Base-by-base conservation (phyloP, 2,329 filamentous ascomycete genomes). In the Pseudocercospora eumusae region DNA sequence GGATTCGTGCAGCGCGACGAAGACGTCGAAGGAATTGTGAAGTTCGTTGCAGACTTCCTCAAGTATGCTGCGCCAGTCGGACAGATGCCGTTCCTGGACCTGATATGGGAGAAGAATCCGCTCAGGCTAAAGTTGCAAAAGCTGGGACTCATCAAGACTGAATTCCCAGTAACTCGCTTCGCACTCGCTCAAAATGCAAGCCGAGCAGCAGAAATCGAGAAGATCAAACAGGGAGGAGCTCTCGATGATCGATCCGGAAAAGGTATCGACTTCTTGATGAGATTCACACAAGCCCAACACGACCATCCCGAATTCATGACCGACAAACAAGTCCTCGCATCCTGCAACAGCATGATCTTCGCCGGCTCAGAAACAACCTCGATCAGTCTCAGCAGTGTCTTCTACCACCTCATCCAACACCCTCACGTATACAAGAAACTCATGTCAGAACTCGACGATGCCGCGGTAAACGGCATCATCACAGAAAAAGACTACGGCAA, bases 291-390 rank as follows among this genome's bases (percentile, higher is more conserved):
- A 68, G 88, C 88, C 0, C 84, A 85, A 52, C 82, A 87, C 69
- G 82, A 86, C 18, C 84, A 88, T 47, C 88, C 88, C 0, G 84
- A 87, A 1, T 88, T 91, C 75, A 90, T 92, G 86, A 86, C 81
- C 23, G 86, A 91, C 69, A 81, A 80, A 3, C 80, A 89, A 8
- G 88, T 91, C 10, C 84, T 89, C 66, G 87, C 87, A 6, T 88
- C 89, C 77, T 88, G 87, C 55, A 84, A 88, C n/a, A 86, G 82
- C 61, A 90, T 90, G 88, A 78, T 81, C 64, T 84, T 89, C 68
- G 91, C 91, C 0, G 66, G 66, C 3, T 88, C 85, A 1, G 91
- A 95, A 75, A 93, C 90, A 0, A 93, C 90, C 0, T 90, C 88
- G 42, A 93, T 93, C 71, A 86, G 84, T 6, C 81, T 93, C 0